A percentile compares a stretch with the other conserved stretches of the same genome.
Conservation (phyloP, 805 yeast species). For the Phaffomyces antillensis region DNA sequence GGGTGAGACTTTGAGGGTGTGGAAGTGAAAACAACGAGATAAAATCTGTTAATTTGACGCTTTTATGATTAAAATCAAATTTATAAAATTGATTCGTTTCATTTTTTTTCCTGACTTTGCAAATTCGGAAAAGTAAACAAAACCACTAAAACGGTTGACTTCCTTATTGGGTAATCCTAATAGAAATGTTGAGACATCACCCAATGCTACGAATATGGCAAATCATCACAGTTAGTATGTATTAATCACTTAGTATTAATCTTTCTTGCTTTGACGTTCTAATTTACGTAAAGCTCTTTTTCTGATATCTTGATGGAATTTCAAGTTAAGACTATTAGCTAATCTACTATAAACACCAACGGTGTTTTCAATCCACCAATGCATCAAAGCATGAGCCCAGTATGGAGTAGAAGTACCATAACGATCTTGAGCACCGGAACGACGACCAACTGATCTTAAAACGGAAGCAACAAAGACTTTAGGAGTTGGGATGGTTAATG, state of each 20-base stretch:
- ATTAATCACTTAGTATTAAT: conserved; percentile 1
- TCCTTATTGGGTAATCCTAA: conserved; percentile 8
- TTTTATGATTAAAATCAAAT: not conserved
- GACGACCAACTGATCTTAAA: conserved; percentile 64
- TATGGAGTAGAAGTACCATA: conserved; percentile 83
- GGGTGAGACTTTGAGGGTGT: no score
- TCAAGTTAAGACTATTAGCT: conserved; percentile 61
- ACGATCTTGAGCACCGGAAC: conserved; percentile 90
- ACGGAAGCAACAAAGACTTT: conserved; percentile 69
- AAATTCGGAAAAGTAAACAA: conserved; percentile 8
- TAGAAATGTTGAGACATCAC: not conserved
- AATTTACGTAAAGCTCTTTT: conserved; percentile 75
- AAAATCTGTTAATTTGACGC: not conserved
- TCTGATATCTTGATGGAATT: conserved; percentile 78
- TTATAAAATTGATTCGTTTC: not conserved
- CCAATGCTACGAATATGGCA: not conserved
- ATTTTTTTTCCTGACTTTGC: not conserved
- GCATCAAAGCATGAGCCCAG: conserved; percentile 92
- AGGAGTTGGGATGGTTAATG: conserved; percentile 75
- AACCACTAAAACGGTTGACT: conserved; percentile 6
- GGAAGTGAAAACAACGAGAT: not conserved
- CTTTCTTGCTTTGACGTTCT: conserved; percentile 33
- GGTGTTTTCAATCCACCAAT: conserved; percentile 68
- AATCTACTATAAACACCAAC: conserved; percentile 75
- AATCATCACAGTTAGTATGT: not conserved